A percentile compares a stretch with the other conserved stretches of the same genome.
Evolutionary conservation across 164 flowering plant genomes (phyloP).

Genomic region (Magnolia kwangsiensis): DNA sequence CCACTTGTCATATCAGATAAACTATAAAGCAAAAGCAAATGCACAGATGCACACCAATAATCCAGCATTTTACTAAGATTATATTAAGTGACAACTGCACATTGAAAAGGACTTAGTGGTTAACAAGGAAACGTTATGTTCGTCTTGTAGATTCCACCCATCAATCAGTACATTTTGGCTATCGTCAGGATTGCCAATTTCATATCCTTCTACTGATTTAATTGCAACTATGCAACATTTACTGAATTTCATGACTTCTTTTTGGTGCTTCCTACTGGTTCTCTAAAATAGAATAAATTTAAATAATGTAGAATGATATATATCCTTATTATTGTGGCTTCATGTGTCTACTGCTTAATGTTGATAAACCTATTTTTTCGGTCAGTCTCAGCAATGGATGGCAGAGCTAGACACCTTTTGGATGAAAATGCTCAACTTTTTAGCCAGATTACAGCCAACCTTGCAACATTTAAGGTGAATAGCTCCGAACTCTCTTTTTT

Average conservation of each 20-base stretch:
- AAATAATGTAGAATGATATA: not conserved
- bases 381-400: conserved; percentile 39
- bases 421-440: conserved; percentile 69
- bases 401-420: conserved; percentile 54
- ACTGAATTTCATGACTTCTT: not conserved
- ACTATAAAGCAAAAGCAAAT: not conserved
- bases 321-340: conserved; percentile 3
- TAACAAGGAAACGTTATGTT: too few relatives aligned
- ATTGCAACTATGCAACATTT: not conserved
- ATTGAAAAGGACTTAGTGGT: too few relatives aligned
- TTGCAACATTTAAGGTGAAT: conserved; percentile 49
- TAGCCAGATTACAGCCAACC: conserved; percentile 54
- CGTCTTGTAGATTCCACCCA: too few relatives aligned
- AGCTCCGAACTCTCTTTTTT: conserved; percentile 1
- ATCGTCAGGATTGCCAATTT: not conserved
- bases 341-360: not conserved
- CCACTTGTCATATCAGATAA: too few relatives aligned
- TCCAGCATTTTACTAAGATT: too few relatives aligned
- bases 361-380: conserved; percentile 15
- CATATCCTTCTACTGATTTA: not conserved
- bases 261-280: not conserved
- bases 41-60: not conserved
- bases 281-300: not conserved
- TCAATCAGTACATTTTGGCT: too few relatives aligned
- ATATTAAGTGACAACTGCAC: too few relatives aligned